Conservation (phyloP, 306 rosid genomes). For the Dryas octopetala region DNA sequence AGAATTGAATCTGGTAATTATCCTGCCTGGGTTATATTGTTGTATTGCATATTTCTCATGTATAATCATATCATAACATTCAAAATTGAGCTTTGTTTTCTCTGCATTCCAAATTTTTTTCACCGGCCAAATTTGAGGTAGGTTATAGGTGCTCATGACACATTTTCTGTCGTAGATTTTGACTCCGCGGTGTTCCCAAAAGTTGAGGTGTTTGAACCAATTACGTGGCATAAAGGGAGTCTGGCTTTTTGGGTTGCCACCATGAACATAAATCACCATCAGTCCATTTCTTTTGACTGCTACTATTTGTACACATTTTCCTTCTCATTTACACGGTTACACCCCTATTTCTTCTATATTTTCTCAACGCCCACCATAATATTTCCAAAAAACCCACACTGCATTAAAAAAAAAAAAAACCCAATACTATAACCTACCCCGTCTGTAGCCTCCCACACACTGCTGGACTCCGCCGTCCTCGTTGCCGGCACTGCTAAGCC, state of each 20-base stretch:
- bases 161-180: constrained; percentile 5
- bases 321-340: too few species aligned
- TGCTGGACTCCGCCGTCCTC: too few species aligned
- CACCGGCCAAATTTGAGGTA: background rate
- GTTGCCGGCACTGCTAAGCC: too few species aligned
- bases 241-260: background rate
- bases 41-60: background rate
- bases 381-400: too few species aligned
- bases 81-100: background rate
- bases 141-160: background rate
- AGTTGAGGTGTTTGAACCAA: constrained; percentile 16
- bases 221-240: constrained; percentile 27
- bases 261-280: background rate
- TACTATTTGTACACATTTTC: too few species aligned
- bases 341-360: too few species aligned
- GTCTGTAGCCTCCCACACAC: too few species aligned
- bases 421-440: too few species aligned
- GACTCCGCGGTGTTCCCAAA: background rate
- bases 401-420: too few species aligned
- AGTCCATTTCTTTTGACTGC: constrained; percentile 6
- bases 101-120: background rate
- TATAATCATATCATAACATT: background rate
- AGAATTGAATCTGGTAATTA: too few species aligned
- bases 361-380: too few species aligned
- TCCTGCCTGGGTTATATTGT: background rate